These are phyloP conservation scores for Cryomyces minteri DNA, from an alignment of 495 filamentous ascomycete species.

Conservation along the genomic window DNA sequence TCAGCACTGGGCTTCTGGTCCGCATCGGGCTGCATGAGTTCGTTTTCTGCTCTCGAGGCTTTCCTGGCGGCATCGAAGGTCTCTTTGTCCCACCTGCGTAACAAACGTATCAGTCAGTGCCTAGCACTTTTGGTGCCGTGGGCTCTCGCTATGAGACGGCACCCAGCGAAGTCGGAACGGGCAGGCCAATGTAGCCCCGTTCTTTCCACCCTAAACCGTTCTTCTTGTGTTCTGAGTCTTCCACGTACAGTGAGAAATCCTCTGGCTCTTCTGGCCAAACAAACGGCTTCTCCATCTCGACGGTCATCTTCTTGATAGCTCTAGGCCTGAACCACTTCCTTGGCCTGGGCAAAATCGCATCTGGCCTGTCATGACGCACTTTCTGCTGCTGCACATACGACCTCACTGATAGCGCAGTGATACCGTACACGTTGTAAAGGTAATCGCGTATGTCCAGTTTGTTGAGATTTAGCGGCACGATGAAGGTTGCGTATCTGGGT, in stretches of 20 bases:
- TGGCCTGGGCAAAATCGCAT: conserved; percentile 4
- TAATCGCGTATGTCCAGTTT: conserved; percentile 88
- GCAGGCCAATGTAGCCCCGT: not conserved
- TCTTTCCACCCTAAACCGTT: too few relatives aligned
- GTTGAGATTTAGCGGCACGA: conserved; percentile 71
- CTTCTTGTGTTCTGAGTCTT: too few relatives aligned
- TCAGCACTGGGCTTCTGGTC: conserved; percentile 17
- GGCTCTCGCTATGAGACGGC: not conserved
- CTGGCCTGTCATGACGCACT: conserved; percentile 28
- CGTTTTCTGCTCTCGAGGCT: conserved; percentile 11
- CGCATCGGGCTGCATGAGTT: conserved; percentile 9
- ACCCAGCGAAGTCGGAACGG: not conserved
- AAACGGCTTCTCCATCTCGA: conserved; percentile 69
- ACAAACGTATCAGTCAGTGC: not conserved
- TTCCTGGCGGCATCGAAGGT: conserved; percentile 23
- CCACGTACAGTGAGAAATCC: conserved; percentile 34
- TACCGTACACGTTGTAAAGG: conserved; percentile 55
- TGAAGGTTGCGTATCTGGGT: conserved; percentile 63
- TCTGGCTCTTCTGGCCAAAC: conserved; percentile 54
- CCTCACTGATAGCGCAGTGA: conserved; percentile 40
- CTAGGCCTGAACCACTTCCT: conserved; percentile 35
- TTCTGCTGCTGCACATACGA: conserved; percentile 59
- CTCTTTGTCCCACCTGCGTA: conserved; percentile 32
- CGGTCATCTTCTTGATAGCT: conserved; percentile 75
- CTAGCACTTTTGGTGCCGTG: not conserved